phyloP scores from a whole-genome alignment of 176 grass and related monocot genomes.

The Zea mays region DNA sequence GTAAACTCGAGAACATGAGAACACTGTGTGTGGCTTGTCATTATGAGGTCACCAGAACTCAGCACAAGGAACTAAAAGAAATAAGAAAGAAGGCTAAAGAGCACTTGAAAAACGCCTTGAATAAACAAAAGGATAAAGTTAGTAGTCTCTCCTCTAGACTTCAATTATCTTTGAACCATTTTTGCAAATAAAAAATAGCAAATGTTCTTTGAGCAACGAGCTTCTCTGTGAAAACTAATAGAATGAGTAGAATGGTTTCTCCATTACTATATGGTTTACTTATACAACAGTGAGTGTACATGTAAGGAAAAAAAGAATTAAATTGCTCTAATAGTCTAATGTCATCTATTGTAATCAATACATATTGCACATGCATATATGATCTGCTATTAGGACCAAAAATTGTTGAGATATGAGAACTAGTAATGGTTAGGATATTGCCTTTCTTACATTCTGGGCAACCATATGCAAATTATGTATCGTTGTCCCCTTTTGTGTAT shows the following conservation, averaged over 20 bases:
- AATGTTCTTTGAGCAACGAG: background rate
- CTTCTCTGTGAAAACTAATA: background rate
- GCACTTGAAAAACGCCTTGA: constrained; percentile 61
- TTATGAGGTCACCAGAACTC: constrained; percentile 59
- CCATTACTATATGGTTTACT: background rate
- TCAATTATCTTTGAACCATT: background rate
- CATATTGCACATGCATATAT: background rate
- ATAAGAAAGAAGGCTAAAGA: constrained; percentile 65
- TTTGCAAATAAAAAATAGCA: constrained; percentile 5
- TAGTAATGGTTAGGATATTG: background rate
- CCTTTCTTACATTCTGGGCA: background rate
- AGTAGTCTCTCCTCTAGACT: constrained; percentile 38
- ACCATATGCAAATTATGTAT: background rate
- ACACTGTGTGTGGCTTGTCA: constrained; percentile 97
- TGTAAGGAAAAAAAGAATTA: background rate
- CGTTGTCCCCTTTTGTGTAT: background rate
- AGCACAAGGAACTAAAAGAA: constrained; percentile 55
- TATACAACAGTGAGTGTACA: background rate
- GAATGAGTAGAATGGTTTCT: background rate
- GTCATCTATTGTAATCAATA: background rate
- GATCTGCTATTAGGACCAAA: too few species aligned
- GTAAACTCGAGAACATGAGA: constrained; percentile 89
- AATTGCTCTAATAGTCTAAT: background rate
- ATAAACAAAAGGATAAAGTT: constrained; percentile 60
- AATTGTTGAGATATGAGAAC: background rate